Base-by-base conservation (phyloP, 139 green algal species). In the Choricystis sp. region DNA sequence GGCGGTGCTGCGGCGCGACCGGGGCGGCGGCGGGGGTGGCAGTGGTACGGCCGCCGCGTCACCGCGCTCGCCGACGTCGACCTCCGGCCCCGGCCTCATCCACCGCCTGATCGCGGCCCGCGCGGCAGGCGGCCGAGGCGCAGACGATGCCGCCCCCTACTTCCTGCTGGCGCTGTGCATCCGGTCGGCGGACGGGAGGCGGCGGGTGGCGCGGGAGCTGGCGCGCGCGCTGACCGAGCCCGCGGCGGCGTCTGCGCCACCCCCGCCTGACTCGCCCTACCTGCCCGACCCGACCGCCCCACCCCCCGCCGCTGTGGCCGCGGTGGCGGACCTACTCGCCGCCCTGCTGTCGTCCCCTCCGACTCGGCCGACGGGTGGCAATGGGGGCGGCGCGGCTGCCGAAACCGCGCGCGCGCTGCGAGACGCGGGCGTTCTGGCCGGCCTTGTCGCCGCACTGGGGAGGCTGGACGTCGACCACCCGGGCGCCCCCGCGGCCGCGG, bases 1-100 rank as follows among this genome's bases (percentile, higher is more conserved):
- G 2, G 75, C 90, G 66, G 70, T 96, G 63, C 73, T 96, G 21
- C 85, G 85, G 72, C 70, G 82, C 1, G 89, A 94, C 72, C 71
- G 70, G 2, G 83, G 89, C 66, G 70, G 79, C 28, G 65, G 30
- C n/a, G 56, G 49, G 20, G 40, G 9, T 16, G 9, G 40, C 40
- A 16, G 40, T 16, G 40, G 40, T 52, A 9, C 9, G 9, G 9
- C 40, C 9, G 9, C 40, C 9, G 9, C 40, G 40, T 16, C 40
- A 16, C 40, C 40, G 40, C 16, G 9, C 9, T 9, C 9, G 9
- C 9, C 40, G 40, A 52, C 40, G 40, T 16, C 40, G n/a, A 31
- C 48, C 2, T 22, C 62, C 25, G 62, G 19, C 48, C 3, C 62
- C 22, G 67, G 67, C 56, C 67, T 72, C 56, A 59, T 72, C 30